Base-by-base conservation (phyloP, 73 alveolate species). In the Paramecium sexaurelia region DNA sequence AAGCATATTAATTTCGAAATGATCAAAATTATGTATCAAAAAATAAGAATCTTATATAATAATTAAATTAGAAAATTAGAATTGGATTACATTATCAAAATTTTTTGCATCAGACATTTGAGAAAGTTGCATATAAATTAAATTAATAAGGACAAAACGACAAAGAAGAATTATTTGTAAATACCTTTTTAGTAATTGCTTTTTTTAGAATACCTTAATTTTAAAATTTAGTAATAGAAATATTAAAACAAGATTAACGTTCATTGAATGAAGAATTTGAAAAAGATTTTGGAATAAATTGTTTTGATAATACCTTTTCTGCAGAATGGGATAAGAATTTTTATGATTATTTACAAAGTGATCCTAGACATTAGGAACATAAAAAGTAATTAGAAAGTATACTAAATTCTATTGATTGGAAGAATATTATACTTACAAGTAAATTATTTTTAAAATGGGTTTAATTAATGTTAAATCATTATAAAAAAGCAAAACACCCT, bases 321-420 rank as follows among this genome's bases (percentile, higher is more conserved):
- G 66, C 90, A 41, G 90, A 78, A 39, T 78, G 90, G 90, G 73
- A 43, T 43, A 43, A 78, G 73, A 78, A 78, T 45, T 78, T 78
- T 43, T 78, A 78, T 33, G 29, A 78, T 24, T 78, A 78, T 78
- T 6, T 78, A 8, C 9, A 22, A 41, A n/a, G 55, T 56, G 90
- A 78, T 22, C 55, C 43, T 11, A 41, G 90, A 41, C 36, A 78
- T 78, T 37, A 40, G 26, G 90, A 78, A n/a, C 90, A 78, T 43
- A 45, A 29, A 4, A 78, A 78, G 7, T 26, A 78, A 43, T 78
- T 78, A 24, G 35, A 78, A 41, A n/a, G 43, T 1, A 78, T 33
- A 2, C 29, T 78, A 8, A 29, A 78, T 29, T 26, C 68, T 22
- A 22, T 78, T 20, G 90, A 78, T 45, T 78, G 90, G 90, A 43